A percentile compares a stretch with the other conserved stretches of the same genome.
phyloP scores from a whole-genome alignment of 2,329 filamentous ascomycete genomes.

The Cladosporium sp. region DNA sequence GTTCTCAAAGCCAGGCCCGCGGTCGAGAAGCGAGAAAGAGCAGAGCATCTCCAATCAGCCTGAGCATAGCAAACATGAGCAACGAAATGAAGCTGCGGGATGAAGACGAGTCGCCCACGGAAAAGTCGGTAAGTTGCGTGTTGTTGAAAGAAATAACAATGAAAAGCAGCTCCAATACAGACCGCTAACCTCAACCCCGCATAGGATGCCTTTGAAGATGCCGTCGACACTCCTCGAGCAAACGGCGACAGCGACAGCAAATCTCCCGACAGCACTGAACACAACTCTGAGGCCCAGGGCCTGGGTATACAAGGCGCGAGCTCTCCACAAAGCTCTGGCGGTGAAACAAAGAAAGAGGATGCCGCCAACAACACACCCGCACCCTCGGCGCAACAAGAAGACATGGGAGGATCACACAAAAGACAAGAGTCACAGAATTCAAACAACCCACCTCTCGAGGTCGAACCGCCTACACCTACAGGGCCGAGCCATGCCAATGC shows the following conservation, averaged over 20 bases:
- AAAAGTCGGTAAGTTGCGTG: slow-evolving; percentile 9
- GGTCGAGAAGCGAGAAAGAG: slow-evolving; percentile 4
- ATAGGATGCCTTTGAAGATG: slow-evolving; percentile 76
- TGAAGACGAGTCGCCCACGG: slow-evolving; percentile 16
- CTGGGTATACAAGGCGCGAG: slow-evolving; percentile 20
- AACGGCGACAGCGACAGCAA: slow-evolving; percentile 20
- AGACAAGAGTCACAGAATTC: neutral
- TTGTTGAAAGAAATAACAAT: neutral
- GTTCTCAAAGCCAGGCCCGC: slow-evolving; percentile 6
- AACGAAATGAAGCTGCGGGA: slow-evolving; percentile 25
- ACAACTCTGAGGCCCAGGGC: slow-evolving; percentile 18
- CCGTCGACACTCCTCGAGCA: slow-evolving; percentile 52
- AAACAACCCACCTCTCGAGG: slow-evolving; percentile 1
- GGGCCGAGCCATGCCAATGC: neutral
- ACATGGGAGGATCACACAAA: slow-evolving; percentile 4
- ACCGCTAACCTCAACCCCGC: slow-evolving; percentile 1
- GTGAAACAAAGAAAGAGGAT: slow-evolving; percentile 7
- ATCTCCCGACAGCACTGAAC: slow-evolving; percentile 23
- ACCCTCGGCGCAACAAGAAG: neutral
- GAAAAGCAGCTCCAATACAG: neutral
- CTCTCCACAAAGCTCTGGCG: slow-evolving; percentile 35
- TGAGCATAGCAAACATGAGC: slow-evolving; percentile 22
- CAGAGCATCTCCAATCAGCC: slow-evolving; percentile 15
- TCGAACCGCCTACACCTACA: slow-evolving; percentile 3
- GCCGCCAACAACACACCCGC: neutral